A percentile compares a stretch with the other conserved stretches of the same genome.
phyloP scores from a whole-genome alignment of 2,329 filamentous ascomycete species.

The Alternaria gaisen region DNA sequence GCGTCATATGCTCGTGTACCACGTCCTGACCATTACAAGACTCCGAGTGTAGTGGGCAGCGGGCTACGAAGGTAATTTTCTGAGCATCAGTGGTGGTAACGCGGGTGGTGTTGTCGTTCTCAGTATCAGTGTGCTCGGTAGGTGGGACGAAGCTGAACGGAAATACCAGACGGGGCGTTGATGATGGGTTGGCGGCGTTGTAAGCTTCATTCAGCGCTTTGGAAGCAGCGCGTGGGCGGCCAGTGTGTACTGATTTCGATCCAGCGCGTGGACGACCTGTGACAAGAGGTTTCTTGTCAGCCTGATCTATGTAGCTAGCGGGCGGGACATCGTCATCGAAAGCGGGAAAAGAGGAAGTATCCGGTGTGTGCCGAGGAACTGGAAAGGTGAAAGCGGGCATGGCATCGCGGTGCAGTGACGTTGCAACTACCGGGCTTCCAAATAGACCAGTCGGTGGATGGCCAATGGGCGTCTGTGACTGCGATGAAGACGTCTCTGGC shows the following conservation, averaged over 20 bases:
- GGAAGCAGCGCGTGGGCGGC: conserved; percentile 26
- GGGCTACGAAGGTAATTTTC: not conserved
- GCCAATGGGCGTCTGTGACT: not conserved
- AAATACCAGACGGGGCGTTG: not conserved
- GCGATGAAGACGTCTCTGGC: not conserved
- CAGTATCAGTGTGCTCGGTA: not conserved
- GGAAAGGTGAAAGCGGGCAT: not conserved
- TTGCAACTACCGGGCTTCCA: not conserved
- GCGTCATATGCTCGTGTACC: conserved; percentile 19
- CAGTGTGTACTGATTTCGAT: not conserved
- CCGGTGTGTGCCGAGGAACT: not conserved
- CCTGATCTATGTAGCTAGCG: not conserved
- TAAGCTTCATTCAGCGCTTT: conserved; percentile 31
- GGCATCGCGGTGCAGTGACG: not conserved
- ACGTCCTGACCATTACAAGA: conserved; percentile 30
- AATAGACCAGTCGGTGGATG: not conserved
- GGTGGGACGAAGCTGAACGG: not conserved
- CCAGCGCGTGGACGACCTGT: conserved; percentile 17
- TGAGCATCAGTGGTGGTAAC: not conserved
- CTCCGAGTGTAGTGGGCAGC: conserved; percentile 31
- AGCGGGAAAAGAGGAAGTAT: not conserved
- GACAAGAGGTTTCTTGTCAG: not conserved
- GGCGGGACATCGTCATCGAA: not conserved
- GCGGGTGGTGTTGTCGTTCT: not conserved
- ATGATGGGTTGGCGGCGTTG: conserved; percentile 18